Base-by-base conservation (phyloP, 176 grass and related monocot species). In the Paspalum vaginatum region DNA sequence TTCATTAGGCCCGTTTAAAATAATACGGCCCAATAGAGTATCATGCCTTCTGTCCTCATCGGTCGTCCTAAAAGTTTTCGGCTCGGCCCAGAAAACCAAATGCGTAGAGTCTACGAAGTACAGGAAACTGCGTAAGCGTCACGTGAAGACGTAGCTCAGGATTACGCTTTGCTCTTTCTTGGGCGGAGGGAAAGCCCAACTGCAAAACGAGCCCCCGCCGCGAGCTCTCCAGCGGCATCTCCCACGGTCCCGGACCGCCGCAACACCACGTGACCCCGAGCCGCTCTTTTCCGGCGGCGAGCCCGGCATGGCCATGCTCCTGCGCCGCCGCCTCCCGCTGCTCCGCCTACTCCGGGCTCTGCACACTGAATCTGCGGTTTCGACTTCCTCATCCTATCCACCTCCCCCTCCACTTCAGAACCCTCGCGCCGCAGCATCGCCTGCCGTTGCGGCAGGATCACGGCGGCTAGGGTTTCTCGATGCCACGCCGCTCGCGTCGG, bases 81-180 rank as follows among this genome's bases (percentile, higher is more conserved):
- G 48, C 54, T n/a, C 73, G 24, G 54, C 54, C 73, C 40, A 76
- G 39, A 38, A 39, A 51, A 9, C 27, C 8, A 2, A n/a, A 9
- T 0, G 2, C 59, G 1, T 12, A 27, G 5, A 14, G 43, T 17
- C 0, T 38, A 1, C 10, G 1, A 22, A 4, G 0, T 18, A 60
- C 6, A 48, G n/a, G n/a, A n/a, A n/a, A n/a, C n/a, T n/a, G n/a
- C 62, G 20, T 39, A 61, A 76, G 18, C 44, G 42, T 17, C 9
- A 7, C 24, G 0, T 18, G 71, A 70, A 87, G 9, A 57, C 85
- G 79, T 12, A 76, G 2, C 8, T 0, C 0, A 0, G 0, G 0
- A 13, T 11, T 7, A 54, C 64, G 47, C 65, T 32, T 83, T 72
- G 87, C 81, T 89, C 87, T 89, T 89, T 85, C 77, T 71, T 84